Evolutionary conservation across 192 early-diverging fungal species (phyloP), one percentile per base, ranked within the genome.

Genomic region (Coemansia sp.): DNA sequence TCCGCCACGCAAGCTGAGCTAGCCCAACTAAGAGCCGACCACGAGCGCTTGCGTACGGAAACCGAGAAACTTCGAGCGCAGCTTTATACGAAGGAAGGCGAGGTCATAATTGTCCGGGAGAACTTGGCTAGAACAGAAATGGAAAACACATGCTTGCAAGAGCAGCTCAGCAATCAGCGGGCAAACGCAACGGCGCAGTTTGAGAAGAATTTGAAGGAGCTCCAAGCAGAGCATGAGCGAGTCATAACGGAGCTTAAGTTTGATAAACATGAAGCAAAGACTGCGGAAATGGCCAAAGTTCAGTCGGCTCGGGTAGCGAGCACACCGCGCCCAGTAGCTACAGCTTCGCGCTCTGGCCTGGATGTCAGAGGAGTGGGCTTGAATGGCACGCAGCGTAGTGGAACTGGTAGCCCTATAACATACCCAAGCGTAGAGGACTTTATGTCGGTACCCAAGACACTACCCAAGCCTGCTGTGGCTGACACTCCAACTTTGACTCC

Each of bases 111-210:
- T 5, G 76, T 83, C 15, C 73, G 82, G 30, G 76, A 79, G 18
- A 75, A 79, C 44, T 64, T 83, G 62, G 60, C 82, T 6, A 64
- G 59, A 15, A 83, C 82, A 13, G 82, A 83, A 67, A 79, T 79
- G 20, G 77, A 75, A 15, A 75, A 83, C 66, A 79, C 76, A 29
- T 76, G 73, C 35, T 58, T 83, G 61, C 82, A 83, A 50, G 82
- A 83, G 41, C 69, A 65, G 59, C 71, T 83, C 45, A 66, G 67
- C 12, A 73, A 65, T 61, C 76, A 79, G 30, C 65, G 70, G 2
- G 45, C 82, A 1, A 55, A 43, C 6, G 59, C 73, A 0, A 29
- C 55, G 10, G 52, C 35, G 1, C 49, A 32, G n/a, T 64, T 68
- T 13, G 47, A 52, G 43, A 55, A 67, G 45, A 30, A 56, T 3